Conservation (phyloP, 257 asterid genomes). For the Salvia hispanica region DNA sequence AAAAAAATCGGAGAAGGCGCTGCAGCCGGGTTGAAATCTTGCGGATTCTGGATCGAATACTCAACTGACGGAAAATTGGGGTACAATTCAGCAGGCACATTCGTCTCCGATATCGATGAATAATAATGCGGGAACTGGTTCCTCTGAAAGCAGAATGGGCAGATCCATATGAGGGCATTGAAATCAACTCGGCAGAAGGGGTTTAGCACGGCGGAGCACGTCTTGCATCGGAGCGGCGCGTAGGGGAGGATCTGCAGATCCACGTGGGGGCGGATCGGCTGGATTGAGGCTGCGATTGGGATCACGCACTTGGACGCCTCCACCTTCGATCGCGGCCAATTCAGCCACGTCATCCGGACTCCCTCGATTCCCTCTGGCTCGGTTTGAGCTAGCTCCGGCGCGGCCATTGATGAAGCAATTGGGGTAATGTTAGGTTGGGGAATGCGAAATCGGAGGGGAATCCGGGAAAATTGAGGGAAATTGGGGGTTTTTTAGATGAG, state of each 20-base stretch:
- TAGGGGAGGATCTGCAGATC: slow-evolving; percentile 72
- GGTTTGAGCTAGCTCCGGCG: slow-evolving; percentile 80
- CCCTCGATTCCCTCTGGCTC: slow-evolving; percentile 96
- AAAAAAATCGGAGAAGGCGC: slow-evolving; percentile 58
- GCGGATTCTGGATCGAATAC: slow-evolving; percentile 60
- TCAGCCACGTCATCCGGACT: slow-evolving; percentile 88
- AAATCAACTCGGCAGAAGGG: slow-evolving; percentile 84
- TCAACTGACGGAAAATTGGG: slow-evolving; percentile 83
- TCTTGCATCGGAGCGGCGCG: slow-evolving; percentile 81
- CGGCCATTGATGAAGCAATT: slow-evolving; percentile 49
- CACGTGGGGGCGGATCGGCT: slow-evolving; percentile 86
- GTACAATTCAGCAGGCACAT: slow-evolving; percentile 82
- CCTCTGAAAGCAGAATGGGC: slow-evolving; percentile 89
- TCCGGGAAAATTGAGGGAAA: slow-evolving; percentile 10
- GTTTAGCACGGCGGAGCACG: slow-evolving; percentile 79
- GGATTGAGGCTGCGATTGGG: slow-evolving; percentile 93
- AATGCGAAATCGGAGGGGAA: slow-evolving; percentile 19
- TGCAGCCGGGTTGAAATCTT: slow-evolving; percentile 42
- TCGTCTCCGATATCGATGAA: slow-evolving; percentile 63
- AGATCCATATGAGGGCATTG: slow-evolving; percentile 93
- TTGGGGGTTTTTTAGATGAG: slow-evolving; percentile 27
- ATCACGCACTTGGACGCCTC: slow-evolving; percentile 95
- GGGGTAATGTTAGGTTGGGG: slow-evolving; percentile 17
- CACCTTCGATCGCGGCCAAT: slow-evolving; percentile 93
- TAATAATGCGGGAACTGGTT: slow-evolving; percentile 82